Conservation (phyloP, 768 basidiomycete species). For the Tephrocybe sp. region DNA sequence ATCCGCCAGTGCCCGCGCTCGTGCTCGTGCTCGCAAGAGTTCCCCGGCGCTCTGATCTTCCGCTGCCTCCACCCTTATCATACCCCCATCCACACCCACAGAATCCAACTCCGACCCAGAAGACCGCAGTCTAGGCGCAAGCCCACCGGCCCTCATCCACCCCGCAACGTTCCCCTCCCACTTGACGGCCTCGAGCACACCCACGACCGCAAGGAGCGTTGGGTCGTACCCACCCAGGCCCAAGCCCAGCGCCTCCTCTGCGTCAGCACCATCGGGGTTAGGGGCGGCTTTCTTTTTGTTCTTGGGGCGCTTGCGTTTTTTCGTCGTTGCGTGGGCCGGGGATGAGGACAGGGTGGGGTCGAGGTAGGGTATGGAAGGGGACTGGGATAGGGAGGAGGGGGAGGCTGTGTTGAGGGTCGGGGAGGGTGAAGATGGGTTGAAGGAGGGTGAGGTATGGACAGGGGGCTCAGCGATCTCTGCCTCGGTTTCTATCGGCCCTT, state of each 20-base stretch:
- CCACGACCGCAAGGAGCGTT: conserved; percentile 65
- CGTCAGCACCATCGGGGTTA: neutral
- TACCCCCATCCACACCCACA: neutral
- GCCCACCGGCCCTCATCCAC: conserved; percentile 62
- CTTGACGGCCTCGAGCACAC: conserved; percentile 61
- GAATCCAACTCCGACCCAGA: neutral
- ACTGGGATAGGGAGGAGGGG: neutral
- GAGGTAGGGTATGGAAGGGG: too few species aligned
- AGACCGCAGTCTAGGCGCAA: neutral
- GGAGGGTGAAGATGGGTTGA: neutral
- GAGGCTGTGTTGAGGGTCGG: neutral
- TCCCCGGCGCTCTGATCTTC: neutral
- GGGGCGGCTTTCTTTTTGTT: conserved; percentile 5
- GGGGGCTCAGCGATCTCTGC: too few species aligned
- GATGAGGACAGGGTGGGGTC: neutral
- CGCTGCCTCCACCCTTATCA: neutral
- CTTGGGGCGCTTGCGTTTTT: conserved; percentile 17
- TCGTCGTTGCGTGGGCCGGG: neutral
- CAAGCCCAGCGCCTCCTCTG: neutral
- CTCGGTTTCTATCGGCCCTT: too few species aligned
- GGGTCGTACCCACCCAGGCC: conserved; percentile 39
- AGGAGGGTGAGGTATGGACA: neutral
- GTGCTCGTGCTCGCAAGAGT: too few species aligned
- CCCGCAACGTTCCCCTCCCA: conserved; percentile 62
- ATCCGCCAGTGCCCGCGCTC: neutral